Evolutionary conservation across 352 stramenopile genomes (phyloP), one percentile per base, ranked within the genome.

Genomic region (Pythium folliculosum): DNA sequence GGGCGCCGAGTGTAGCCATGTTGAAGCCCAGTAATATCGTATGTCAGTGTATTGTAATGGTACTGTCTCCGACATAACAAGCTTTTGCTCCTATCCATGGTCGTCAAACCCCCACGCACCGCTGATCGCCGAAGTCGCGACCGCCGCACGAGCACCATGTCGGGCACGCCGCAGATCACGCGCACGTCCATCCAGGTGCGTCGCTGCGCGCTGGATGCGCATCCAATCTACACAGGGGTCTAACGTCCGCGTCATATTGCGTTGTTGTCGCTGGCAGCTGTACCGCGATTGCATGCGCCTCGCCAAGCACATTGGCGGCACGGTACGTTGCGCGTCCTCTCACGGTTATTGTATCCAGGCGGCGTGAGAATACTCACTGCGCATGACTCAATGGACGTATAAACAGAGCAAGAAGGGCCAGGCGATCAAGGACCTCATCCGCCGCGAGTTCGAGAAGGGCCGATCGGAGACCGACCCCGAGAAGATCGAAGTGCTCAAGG

Each of bases 241-340:
- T n/a, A n/a, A n/a, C n/a, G n/a, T n/a, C n/a, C n/a, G n/a, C n/a
- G n/a, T n/a, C n/a, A n/a, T n/a, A n/a, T n/a, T n/a, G n/a, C n/a
- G n/a, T n/a, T n/a, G n/a, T n/a, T n/a, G n/a, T n/a, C n/a, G n/a
- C n/a, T n/a, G n/a, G n/a, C 63, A 95, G 87, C 73, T 95, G 19
- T 95, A 94, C 72, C 84, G 87, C 54, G 87, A 95, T 67, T 93
- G 82, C 72, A 60, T 95, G 74, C 87, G 87, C 59, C 76, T 95
- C 35, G 85, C 87, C 44, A 94, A 95, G 75, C 87, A 95, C 75
- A 95, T 95, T 45, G 87, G 87, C 30, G 87, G 87, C 73, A 91
- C 77, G 57, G 87, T 95, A 56, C 30, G n/a, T n/a, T 44, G 35
- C 35, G 35, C 35, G 35, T 40, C 35, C 35, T n/a, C n/a, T n/a